These are phyloP conservation scores for Spathaspora girioi DNA, from an alignment of 805 yeast species.

Conservation along the genomic window DNA sequence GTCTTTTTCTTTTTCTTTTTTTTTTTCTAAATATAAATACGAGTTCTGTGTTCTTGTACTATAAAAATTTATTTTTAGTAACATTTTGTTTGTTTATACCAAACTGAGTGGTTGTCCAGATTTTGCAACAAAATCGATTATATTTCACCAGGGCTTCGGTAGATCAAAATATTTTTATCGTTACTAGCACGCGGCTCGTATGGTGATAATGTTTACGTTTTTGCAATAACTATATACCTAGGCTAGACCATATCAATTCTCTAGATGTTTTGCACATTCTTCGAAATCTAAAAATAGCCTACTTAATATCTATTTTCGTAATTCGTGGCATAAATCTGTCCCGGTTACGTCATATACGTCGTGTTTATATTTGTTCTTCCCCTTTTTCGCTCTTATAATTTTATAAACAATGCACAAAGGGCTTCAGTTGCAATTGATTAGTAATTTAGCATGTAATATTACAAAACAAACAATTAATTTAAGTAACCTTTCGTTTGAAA, in stretches of 20 bases:
- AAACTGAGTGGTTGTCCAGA: too few species aligned
- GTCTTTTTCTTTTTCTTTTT: background rate
- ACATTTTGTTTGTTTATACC: background rate
- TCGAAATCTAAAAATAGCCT: background rate
- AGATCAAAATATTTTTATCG: too few species aligned
- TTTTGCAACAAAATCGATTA: background rate
- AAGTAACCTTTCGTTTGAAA: constrained; percentile 4
- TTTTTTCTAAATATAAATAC: background rate
- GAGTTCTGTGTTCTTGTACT: background rate
- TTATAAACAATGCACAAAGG: background rate
- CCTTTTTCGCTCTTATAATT: background rate
- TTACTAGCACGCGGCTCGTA: too few species aligned
- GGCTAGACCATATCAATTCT: background rate
- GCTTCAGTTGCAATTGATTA: background rate
- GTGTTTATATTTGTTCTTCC: background rate
- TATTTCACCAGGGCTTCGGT: too few species aligned
- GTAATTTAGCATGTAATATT: too few species aligned
- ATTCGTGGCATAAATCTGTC: background rate
- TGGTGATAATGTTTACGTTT: too few species aligned
- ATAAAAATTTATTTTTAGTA: background rate
- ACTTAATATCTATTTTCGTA: background rate
- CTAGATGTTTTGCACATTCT: background rate
- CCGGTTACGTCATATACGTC: background rate
- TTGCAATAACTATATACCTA: background rate
- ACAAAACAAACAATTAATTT: too few species aligned